Percentiles rank a stretch among this genome's conserved stretches.
Conservation (phyloP, 371 early-diverging fungal species). For the Mucor piriformis region DNA sequence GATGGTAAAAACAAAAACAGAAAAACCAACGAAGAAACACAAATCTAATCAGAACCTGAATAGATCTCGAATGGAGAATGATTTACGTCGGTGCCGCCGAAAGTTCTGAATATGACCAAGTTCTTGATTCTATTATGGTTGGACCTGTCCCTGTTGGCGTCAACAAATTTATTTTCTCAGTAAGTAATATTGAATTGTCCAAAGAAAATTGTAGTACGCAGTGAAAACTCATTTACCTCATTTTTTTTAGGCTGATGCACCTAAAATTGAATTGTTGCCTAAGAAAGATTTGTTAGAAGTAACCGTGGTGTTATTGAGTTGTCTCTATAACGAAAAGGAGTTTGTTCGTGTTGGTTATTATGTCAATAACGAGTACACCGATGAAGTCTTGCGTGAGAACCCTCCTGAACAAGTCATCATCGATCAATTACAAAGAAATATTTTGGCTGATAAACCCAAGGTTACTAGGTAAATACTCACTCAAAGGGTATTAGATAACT, state of each 20-base stretch:
- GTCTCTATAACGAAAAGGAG: slow-evolving; percentile 86
- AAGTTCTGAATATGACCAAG: slow-evolving; percentile 85
- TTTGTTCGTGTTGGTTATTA: slow-evolving; percentile 97
- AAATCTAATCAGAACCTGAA: neutral
- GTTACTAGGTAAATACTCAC: slow-evolving; percentile 75
- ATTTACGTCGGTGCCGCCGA: slow-evolving; percentile 93
- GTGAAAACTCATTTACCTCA: neutral
- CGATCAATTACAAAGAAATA: slow-evolving; percentile 79
- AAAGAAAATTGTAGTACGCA: neutral
- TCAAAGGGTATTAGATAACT: neutral
- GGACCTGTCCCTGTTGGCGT: slow-evolving; percentile 97
- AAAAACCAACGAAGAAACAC: neutral
- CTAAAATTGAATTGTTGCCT: slow-evolving; percentile 73
- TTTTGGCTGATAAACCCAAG: slow-evolving; percentile 92
- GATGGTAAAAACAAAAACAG: slow-evolving; percentile 66
- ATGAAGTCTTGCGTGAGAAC: slow-evolving; percentile 47
- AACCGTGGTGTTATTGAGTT: slow-evolving; percentile 88
- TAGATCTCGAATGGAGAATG: slow-evolving; percentile 96
- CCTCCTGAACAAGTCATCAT: slow-evolving; percentile 58
- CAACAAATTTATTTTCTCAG: slow-evolving; percentile 92
- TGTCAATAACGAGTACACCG: slow-evolving; percentile 92
- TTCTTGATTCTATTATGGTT: slow-evolving; percentile 92
- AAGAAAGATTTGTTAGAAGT: slow-evolving; percentile 83
- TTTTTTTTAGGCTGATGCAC: slow-evolving; percentile 69
- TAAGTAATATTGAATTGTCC: slow-evolving; percentile 29